phyloP scores from a whole-genome alignment of 805 yeast species.

The Starmerella geochares region DNA sequence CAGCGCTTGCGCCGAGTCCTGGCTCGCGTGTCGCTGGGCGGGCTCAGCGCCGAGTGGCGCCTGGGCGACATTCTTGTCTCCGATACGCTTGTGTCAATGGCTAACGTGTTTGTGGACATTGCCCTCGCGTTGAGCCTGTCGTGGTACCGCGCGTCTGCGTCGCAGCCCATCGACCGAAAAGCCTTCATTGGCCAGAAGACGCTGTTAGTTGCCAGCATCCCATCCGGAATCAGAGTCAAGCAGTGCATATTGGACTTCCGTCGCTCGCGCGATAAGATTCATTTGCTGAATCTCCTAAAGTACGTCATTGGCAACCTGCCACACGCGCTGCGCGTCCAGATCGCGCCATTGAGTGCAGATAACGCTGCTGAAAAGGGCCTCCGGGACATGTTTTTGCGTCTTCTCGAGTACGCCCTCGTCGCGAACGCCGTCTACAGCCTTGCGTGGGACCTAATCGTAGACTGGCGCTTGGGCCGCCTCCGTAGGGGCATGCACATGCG shows the following conservation, averaged over 20 bases:
- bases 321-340: slow-evolving; percentile 19
- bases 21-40: slow-evolving; percentile 47
- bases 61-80: slow-evolving; percentile 73
- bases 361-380: background rate
- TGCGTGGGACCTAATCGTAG: slow-evolving; percentile 81
- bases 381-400: slow-evolving; percentile 2
- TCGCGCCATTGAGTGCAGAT: slow-evolving; percentile 13
- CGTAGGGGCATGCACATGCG: slow-evolving; percentile 34
- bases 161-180: slow-evolving; percentile 7
- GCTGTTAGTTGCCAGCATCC: slow-evolving; percentile 39
- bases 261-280: slow-evolving; percentile 42
- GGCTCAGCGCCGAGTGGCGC: slow-evolving; percentile 46
- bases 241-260: slow-evolving; percentile 72
- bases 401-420: slow-evolving; percentile 37
- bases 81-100: slow-evolving; percentile 75
- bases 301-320: slow-evolving; percentile 35
- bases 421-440: slow-evolving; percentile 70
- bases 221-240: slow-evolving; percentile 62
- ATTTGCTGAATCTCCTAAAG: slow-evolving; percentile 63
- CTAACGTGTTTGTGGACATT: slow-evolving; percentile 65
- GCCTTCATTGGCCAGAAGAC: slow-evolving; percentile 12
- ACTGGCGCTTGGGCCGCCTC: slow-evolving; percentile 47
- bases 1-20: slow-evolving; percentile 38
- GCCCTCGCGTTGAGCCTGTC: slow-evolving; percentile 46
- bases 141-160: slow-evolving; percentile 14